Base-by-base conservation (phyloP, 139 green algal genomes). In the Micromonas pusilla region DNA sequence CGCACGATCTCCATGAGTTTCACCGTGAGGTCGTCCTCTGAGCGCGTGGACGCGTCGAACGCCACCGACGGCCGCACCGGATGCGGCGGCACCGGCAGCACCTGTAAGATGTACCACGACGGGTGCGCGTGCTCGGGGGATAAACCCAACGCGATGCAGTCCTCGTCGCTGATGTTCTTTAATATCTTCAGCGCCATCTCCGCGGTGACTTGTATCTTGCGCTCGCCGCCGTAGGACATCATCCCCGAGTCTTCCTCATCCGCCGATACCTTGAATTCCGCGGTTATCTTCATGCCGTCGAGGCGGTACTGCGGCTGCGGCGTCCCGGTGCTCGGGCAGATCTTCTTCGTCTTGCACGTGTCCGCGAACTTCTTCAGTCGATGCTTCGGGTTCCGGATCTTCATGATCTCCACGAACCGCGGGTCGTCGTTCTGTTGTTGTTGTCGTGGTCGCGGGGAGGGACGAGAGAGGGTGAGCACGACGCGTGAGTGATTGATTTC, bases 11-110 rank as follows among this genome's bases (percentile, higher is more conserved):
- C 93, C 36, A 85, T 87, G 77, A 99, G 88, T 85, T 98, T 96
- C 85, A 98, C 91, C 5, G 95, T 99, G 54, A 99, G 78, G 83
- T 99, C 95, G 83, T 99, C 95, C 89, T 99, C 94, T 65, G 87
- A 94, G 45, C 89, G 90, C 38, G 45, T 80, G 13, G 30, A 74
- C 25, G 32, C 52, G 32, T 80, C 52, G 64, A 80, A 80, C 9
- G 45, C 66, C 0, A 99, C 96, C 16, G 85, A 91, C 5, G 95
- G 95, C 1, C 92, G 82, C 72, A 96, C 94, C 5, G 89, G 85
- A 16, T 91, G 93, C 33, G 96, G 96, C 32, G 96, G 94, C 76
- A 99, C 89, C 0, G 96, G 95, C 81, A 99, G 81, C 32, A 95
- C 91, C 0, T 88, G 92, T 19, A 89, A 84, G 63, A 99, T 87